Percentiles rank a stretch among this genome's conserved stretches.
These are phyloP conservation scores for Microascus cirrosus DNA, from an alignment of 2,329 filamentous ascomycete genomes.

Conservation along the genomic window DNA sequence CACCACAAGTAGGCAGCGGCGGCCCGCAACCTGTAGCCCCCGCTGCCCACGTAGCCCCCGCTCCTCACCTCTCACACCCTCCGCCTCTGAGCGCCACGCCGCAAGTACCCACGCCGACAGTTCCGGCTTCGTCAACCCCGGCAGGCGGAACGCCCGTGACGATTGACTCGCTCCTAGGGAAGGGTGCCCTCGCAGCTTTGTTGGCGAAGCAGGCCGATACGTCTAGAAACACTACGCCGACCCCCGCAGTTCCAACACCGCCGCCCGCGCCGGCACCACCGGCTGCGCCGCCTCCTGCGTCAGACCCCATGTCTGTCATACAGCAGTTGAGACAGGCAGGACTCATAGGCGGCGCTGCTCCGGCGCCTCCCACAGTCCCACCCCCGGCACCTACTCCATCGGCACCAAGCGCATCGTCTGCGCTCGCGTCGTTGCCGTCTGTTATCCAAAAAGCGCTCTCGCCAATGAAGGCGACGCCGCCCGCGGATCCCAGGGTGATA, in stretches of 20 bases:
- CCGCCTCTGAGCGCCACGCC: conserved; percentile 11
- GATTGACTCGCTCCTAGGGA: conserved; percentile 47
- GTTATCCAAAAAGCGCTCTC: conserved; percentile 23
- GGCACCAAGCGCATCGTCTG: conserved; percentile 12
- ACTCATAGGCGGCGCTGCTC: conserved; percentile 38
- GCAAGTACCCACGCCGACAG: too few species aligned
- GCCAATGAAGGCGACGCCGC: conserved; percentile 9
- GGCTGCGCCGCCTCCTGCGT: conserved; percentile 20
- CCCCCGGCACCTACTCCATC: conserved; percentile 16
- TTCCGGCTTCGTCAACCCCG: conserved; percentile 17
- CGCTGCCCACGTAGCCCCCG: conserved; percentile 3
- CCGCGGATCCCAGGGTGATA: conserved; percentile 8
- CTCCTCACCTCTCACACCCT: conserved; percentile 5
- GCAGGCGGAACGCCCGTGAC: conserved; percentile 21
- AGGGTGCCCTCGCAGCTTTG: conserved; percentile 47
- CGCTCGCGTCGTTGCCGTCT: conserved; percentile 14
- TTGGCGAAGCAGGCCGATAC: conserved; percentile 42
- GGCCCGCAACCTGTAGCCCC: neutral
- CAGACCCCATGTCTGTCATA: conserved; percentile 48
- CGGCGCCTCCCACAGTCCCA: conserved; percentile 19
- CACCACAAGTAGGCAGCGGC: conserved; percentile 4
- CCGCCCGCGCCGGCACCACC: conserved; percentile 19
- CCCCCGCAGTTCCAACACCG: conserved; percentile 20
- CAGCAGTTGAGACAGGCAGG: conserved; percentile 59
- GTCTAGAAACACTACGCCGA: conserved; percentile 34